Conservation (phyloP, 257 asterid species). For the Przewalskia tangutica region DNA sequence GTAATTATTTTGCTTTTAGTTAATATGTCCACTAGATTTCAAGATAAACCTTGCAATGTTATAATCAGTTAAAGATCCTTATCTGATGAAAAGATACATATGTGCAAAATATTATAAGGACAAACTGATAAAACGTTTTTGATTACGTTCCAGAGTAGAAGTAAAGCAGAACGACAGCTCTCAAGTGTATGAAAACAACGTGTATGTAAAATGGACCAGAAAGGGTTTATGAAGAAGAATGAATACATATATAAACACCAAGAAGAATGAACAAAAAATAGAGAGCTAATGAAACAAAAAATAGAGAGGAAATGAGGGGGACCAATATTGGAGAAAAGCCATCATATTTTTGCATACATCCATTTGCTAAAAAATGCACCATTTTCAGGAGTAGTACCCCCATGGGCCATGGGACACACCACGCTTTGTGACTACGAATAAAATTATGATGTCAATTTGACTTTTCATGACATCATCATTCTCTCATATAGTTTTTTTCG, state of each 20-base stretch:
- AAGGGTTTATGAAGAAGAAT: neutral
- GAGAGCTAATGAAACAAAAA: constrained; percentile 4
- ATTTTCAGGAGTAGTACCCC: neutral
- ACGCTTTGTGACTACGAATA: constrained; percentile 25
- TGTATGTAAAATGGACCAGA: neutral
- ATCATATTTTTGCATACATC: constrained; percentile 6
- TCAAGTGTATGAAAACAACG: constrained; percentile 1
- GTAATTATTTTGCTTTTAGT: too few species aligned
- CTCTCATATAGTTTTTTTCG: neutral
- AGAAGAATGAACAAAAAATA: constrained; percentile 29
- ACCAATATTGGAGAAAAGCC: neutral
- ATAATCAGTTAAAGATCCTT: neutral
- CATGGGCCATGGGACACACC: constrained; percentile 2
- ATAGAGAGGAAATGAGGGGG: constrained; percentile 1
- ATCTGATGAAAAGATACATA: neutral
- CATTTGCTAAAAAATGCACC: constrained; percentile 1
- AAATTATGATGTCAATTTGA: constrained; percentile 54
- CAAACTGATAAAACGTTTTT: constrained; percentile 1
- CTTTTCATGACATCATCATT: constrained; percentile 47
- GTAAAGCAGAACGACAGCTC: constrained; percentile 7
- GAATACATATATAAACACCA: constrained; percentile 19
- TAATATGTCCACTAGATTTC: too few species aligned
- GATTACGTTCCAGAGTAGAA: constrained; percentile 11
- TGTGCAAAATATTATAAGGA: neutral
- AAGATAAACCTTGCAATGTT: neutral